A percentile compares a stretch with the other conserved stretches of the same genome.
phyloP scores from a whole-genome alignment of 805 yeast genomes.

The Saccharomycopsis babjevae region DNA sequence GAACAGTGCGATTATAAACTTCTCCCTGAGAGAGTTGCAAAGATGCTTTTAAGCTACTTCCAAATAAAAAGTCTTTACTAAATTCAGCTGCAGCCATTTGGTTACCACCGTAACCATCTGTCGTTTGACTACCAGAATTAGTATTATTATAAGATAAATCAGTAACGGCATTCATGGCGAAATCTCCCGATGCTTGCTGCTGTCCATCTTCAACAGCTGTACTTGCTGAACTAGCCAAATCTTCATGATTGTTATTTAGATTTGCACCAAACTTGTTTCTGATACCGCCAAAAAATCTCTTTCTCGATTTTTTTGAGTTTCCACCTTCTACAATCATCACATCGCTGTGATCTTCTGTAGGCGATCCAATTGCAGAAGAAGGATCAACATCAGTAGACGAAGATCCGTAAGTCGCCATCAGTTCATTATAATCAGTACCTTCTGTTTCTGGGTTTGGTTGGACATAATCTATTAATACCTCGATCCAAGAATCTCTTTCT shows the following conservation, averaged over 20 bases:
- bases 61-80: constrained; percentile 42
- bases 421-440: constrained; percentile 10
- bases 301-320: constrained; percentile 9
- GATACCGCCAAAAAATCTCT: constrained; percentile 18
- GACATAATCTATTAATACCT: constrained; percentile 30
- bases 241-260: neutral
- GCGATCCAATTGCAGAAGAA: constrained; percentile 6
- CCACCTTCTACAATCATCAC: constrained; percentile 17
- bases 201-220: neutral
- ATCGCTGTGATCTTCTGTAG: constrained; percentile 9
- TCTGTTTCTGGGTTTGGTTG: constrained; percentile 3
- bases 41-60: constrained; percentile 48
- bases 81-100: neutral
- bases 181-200: constrained; percentile 1
- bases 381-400: constrained; percentile 5
- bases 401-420: neutral
- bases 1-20: constrained; percentile 37
- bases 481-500: constrained; percentile 70
- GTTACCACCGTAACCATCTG: neutral
- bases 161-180: constrained; percentile 16
- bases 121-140: neutral
- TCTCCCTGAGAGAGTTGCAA: constrained; percentile 40
- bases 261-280: constrained; percentile 13
- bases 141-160: constrained; percentile 10
- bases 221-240: neutral